Conservation (phyloP, 805 yeast species). For the Maudiozyma turicensis region DNA sequence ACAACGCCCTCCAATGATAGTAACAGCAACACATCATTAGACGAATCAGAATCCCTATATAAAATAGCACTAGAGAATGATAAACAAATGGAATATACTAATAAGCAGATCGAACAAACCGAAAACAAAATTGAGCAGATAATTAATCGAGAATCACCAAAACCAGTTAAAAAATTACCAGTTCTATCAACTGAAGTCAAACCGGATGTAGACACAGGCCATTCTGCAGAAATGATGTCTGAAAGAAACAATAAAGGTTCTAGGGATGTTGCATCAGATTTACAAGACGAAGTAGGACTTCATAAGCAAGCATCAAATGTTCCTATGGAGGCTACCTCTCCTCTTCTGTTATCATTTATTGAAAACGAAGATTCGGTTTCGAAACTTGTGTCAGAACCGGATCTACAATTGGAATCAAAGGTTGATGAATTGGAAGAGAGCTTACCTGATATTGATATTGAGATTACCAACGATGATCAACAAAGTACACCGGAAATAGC, state of each 20-base stretch:
- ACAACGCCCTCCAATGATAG: no score
- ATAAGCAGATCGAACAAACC: not conserved
- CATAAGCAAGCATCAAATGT: no score
- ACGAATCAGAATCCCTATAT: not conserved
- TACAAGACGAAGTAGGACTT: no score
- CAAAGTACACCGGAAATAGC: no score
- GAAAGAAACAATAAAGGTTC: no score
- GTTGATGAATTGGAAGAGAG: not conserved
- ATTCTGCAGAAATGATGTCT: no score
- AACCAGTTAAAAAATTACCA: not conserved
- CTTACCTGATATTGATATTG: not conserved
- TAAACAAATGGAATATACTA: not conserved
- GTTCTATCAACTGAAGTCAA: not conserved
- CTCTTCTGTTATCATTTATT: no score
- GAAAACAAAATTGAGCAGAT: not conserved
- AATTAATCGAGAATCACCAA: not conserved
- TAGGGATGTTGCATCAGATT: no score
- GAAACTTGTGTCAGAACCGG: not conserved
- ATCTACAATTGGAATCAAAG: not conserved
- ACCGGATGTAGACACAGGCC: not conserved
- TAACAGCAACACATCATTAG: not conserved
- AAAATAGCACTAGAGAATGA: not conserved
- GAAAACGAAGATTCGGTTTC: not conserved
- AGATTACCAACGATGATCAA: not conserved
- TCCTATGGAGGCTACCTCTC: no score